Conservation (phyloP, 169 alveolate genomes). For the Plasmodium gonderi region DNA sequence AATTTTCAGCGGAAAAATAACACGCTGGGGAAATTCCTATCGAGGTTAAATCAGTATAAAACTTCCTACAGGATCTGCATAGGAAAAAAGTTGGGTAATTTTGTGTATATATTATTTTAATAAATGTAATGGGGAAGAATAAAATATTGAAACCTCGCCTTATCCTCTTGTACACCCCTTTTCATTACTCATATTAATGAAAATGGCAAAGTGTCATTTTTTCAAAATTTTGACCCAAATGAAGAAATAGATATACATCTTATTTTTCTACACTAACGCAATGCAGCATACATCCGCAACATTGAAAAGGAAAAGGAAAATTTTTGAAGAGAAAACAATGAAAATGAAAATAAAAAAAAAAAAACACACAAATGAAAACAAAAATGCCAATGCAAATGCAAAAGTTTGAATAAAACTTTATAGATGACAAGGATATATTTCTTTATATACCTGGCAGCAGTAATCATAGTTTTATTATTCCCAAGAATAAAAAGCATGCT, state of each 20-base stretch:
- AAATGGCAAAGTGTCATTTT: background rate
- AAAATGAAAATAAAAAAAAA: background rate
- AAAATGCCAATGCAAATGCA: too few species aligned
- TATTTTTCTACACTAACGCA: background rate
- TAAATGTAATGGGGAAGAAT: background rate
- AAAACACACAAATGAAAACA: background rate
- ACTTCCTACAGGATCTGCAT: too few species aligned
- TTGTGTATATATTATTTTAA: too few species aligned
- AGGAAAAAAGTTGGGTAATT: too few species aligned
- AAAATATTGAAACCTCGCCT: background rate
- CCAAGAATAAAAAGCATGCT: constrained; percentile 12
- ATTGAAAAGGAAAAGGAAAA: background rate
- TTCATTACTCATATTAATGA: too few species aligned
- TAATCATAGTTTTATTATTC: background rate
- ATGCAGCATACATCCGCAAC: background rate
- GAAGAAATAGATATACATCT: background rate
- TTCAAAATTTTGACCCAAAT: background rate
- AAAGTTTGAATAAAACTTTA: background rate
- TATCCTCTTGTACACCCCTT: too few species aligned
- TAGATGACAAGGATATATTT: constrained; percentile 49
- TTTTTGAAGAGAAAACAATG: background rate
- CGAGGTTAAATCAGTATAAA: too few species aligned
- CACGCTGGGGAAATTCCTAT: too few species aligned
- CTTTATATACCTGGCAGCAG: background rate
- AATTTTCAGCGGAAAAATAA: too few species aligned